phyloP scores from a whole-genome alignment of 1,139 yeast species.

The Petasospora rhodanensis region DNA sequence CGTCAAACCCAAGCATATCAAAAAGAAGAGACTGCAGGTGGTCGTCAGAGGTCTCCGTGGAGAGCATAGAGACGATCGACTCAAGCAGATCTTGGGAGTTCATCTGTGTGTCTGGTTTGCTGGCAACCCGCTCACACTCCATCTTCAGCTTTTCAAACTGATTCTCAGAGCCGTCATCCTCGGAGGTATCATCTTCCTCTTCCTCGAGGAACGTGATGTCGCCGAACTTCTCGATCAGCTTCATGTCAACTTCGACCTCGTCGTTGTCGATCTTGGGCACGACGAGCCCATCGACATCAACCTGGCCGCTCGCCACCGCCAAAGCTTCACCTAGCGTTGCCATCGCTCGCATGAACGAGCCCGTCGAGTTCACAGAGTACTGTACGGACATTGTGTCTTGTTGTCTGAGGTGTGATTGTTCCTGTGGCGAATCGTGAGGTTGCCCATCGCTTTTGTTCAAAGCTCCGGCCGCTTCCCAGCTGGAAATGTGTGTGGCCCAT shows the following conservation, averaged over 20 bases:
- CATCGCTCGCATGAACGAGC: constrained; percentile 79
- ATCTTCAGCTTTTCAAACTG: constrained; percentile 10
- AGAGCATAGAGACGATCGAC: constrained; percentile 26
- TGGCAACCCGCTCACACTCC: constrained; percentile 21
- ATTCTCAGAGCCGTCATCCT: constrained; percentile 13
- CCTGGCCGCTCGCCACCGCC: constrained; percentile 33
- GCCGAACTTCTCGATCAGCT: constrained; percentile 34
- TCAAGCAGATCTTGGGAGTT: constrained; percentile 19
- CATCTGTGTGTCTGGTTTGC: constrained; percentile 19
- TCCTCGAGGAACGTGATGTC: constrained; percentile 30
- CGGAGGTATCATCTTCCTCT: constrained; percentile 14
- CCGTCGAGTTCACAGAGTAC: constrained; percentile 57
- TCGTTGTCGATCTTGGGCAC: constrained; percentile 28
- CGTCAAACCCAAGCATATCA: constrained; percentile 81
- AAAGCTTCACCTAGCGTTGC: constrained; percentile 50
- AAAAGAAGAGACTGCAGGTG: constrained; percentile 43
- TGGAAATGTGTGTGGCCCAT: too few species aligned
- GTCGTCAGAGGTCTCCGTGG: constrained; percentile 26
- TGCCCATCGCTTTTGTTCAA: too few species aligned
- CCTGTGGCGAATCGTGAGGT: too few species aligned
- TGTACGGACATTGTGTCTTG: constrained; percentile 37
- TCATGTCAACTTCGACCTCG: constrained; percentile 18
- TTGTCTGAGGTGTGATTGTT: too few species aligned
- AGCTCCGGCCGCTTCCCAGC: too few species aligned
- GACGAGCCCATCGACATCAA: constrained; percentile 17